Evolutionary conservation across 2,329 filamentous ascomycete species (phyloP).

Genomic region (Lasiodiplodia gonubiensis): DNA sequence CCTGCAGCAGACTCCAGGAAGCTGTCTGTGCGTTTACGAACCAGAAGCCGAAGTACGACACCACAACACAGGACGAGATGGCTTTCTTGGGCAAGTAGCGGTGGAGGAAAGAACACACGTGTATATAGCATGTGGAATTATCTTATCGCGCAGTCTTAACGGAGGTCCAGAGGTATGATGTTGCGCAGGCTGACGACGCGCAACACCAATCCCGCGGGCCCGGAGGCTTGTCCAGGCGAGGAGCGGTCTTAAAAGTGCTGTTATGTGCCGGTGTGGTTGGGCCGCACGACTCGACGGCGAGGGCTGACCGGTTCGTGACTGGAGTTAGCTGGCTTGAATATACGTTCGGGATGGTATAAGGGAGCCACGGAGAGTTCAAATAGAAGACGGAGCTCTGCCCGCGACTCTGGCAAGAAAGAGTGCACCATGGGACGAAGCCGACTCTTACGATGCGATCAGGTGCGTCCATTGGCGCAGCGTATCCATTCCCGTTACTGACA

Average conservation of each 20-base stretch:
- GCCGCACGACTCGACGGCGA: not conserved
- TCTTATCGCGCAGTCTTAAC: not conserved
- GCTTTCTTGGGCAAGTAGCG: too few relatives aligned
- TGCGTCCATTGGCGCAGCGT: too few relatives aligned
- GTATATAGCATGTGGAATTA: not conserved
- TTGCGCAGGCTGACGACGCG: not conserved
- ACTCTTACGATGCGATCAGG: too few relatives aligned
- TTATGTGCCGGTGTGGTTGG: not conserved
- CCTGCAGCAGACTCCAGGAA: not conserved
- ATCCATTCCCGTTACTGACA: too few relatives aligned
- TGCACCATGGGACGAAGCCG: too few relatives aligned
- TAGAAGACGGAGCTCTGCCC: not conserved
- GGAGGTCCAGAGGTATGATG: not conserved
- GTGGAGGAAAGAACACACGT: not conserved
- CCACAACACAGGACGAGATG: not conserved
- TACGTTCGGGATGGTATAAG: not conserved
- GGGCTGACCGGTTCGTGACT: not conserved
- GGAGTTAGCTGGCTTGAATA: not conserved
- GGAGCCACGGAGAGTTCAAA: not conserved
- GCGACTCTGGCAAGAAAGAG: not conserved
- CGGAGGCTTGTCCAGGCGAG: not conserved
- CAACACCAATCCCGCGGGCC: not conserved
- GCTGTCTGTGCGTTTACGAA: not conserved
- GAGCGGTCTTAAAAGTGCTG: not conserved
- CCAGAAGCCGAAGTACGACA: not conserved